Evolutionary conservation across 371 early-diverging fungal genomes (phyloP).

Genomic region (Apophysomyces trapeziformis): DNA sequence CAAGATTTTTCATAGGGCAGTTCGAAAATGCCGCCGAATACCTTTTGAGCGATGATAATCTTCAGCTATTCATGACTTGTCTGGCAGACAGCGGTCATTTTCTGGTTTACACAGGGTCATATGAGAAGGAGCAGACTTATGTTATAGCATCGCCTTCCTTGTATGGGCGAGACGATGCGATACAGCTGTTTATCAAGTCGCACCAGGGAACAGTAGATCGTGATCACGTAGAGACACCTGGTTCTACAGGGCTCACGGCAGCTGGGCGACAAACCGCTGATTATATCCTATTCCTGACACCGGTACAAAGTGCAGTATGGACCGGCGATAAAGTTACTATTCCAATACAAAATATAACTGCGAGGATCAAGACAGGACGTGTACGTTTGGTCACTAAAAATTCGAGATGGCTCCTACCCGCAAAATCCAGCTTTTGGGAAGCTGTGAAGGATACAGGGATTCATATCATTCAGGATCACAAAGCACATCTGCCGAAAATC

Average conservation of each 20-base stretch:
- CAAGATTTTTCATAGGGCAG: conserved; percentile 59
- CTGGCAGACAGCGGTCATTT: conserved; percentile 71
- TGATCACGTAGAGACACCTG: conserved; percentile 17
- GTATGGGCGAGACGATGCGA: conserved; percentile 37
- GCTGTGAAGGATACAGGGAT: conserved; percentile 53
- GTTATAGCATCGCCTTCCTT: conserved; percentile 60
- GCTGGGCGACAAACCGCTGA: conserved; percentile 30
- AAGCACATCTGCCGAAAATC: conserved; percentile 61
- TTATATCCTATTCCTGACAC: conserved; percentile 60
- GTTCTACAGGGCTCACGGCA: not conserved
- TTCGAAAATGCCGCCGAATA: conserved; percentile 82
- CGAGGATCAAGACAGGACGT: conserved; percentile 65
- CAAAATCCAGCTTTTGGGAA: conserved; percentile 53
- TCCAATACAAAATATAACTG: conserved; percentile 45
- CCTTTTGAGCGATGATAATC: conserved; percentile 57
- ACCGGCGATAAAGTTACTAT: conserved; percentile 54
- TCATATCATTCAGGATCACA: conserved; percentile 59
- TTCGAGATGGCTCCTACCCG: conserved; percentile 44
- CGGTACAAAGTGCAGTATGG: conserved; percentile 65
- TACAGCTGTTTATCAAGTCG: conserved; percentile 37
- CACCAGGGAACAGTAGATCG: conserved; percentile 17
- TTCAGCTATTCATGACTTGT: conserved; percentile 53
- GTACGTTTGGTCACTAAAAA: conserved; percentile 67
- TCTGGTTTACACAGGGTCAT: conserved; percentile 66
- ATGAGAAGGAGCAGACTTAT: conserved; percentile 68